Conservation (phyloP, 2,329 filamentous ascomycete genomes). For the Nemania bipapillata region DNA sequence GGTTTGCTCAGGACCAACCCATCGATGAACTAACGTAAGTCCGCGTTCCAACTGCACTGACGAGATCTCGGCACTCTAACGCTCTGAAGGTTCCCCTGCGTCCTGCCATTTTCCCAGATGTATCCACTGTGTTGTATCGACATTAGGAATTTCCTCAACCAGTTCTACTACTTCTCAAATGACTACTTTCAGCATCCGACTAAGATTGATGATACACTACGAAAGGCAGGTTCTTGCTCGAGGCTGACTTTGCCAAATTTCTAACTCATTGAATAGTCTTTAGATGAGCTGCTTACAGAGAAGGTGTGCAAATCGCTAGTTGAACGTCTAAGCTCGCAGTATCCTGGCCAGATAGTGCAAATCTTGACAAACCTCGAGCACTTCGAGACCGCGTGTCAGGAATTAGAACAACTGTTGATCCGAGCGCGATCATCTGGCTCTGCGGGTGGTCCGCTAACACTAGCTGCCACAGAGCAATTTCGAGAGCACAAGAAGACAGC, state of each 20-base stretch:
- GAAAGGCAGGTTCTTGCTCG: slow-evolving; percentile 64
- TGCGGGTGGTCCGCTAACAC: slow-evolving; percentile 79
- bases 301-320: slow-evolving; percentile 93
- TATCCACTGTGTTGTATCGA: slow-evolving; percentile 98
- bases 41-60: not conserved
- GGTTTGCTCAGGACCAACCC: slow-evolving; percentile 87
- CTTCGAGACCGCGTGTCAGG: slow-evolving; percentile 91
- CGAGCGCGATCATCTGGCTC: slow-evolving; percentile 84
- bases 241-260: slow-evolving; percentile 27
- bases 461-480: slow-evolving; percentile 88
- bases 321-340: slow-evolving; percentile 88
- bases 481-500: slow-evolving; percentile 91
- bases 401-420: slow-evolving; percentile 87
- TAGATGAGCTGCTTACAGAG: slow-evolving; percentile 93
- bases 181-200: slow-evolving; percentile 93
- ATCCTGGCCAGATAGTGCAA: slow-evolving; percentile 96
- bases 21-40: slow-evolving; percentile 78
- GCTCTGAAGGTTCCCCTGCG: slow-evolving; percentile 79
- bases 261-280: slow-evolving; percentile 64
- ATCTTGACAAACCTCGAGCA: slow-evolving; percentile 98
- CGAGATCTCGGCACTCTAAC: slow-evolving; percentile 60
- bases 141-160: slow-evolving; percentile 95
- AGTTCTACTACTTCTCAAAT: slow-evolving; percentile 97
- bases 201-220: slow-evolving; percentile 89
- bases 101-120: slow-evolving; percentile 99